A percentile compares a stretch with the other conserved stretches of the same genome.
These are phyloP conservation scores for Ananas comosus DNA, from an alignment of 176 grass and related monocot species.

Conservation along the genomic window DNA sequence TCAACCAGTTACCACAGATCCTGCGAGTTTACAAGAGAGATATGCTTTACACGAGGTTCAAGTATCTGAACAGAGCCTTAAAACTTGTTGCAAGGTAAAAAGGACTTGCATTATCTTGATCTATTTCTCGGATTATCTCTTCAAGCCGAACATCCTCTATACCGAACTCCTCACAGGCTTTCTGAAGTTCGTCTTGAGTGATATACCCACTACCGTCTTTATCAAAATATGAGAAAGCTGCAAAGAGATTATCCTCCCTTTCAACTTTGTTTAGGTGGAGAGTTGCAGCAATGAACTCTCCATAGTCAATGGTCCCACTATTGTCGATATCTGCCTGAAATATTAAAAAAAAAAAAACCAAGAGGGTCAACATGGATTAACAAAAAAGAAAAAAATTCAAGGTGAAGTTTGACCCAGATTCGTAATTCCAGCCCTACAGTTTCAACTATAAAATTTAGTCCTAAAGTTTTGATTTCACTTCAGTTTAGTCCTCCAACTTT, in stretches of 20 bases:
- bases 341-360: conserved; percentile 16
- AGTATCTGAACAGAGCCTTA: no score
- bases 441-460: no score
- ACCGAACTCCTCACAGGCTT: conserved; percentile 71
- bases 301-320: conserved; percentile 70
- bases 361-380: conserved; percentile 12
- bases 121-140: conserved; percentile 62
- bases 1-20: no score
- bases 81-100: background rate
- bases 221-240: conserved; percentile 66
- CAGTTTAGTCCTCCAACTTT: no score
- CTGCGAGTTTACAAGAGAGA: no score
- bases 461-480: no score
- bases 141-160: conserved; percentile 57
- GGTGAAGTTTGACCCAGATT: no score
- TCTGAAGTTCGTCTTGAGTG: conserved; percentile 73
- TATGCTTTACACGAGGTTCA: no score
- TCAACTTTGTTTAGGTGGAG: conserved; percentile 81
- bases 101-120: conserved; percentile 59
- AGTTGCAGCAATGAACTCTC: conserved; percentile 73
- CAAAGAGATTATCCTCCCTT: conserved; percentile 62
- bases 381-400: conserved; percentile 1
- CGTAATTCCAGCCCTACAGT: no score
- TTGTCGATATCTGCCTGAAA: conserved; percentile 69
- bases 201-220: conserved; percentile 73